Base-by-base conservation (phyloP, 2,329 filamentous ascomycete species). In the Thelonectria rubi region DNA sequence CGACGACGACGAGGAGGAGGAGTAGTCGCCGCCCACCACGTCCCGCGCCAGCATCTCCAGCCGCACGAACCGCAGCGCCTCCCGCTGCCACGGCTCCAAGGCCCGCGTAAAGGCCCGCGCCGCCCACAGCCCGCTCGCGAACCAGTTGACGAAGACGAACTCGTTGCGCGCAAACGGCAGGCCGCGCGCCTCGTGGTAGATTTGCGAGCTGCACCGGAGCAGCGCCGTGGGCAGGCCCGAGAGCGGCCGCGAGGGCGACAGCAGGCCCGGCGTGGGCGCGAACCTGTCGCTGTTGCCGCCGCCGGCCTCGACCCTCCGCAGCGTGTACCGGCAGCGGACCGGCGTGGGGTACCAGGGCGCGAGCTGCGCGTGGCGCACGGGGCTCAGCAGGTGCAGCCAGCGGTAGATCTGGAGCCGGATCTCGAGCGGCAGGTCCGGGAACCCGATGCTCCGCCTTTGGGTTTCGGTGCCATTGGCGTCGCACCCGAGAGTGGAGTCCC, bases 111-210 rank as follows among this genome's bases (percentile, higher is more conserved):
- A 79, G 0, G 72, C 72, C 9, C 75, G 66, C 0, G 80, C 81
- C 1, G 80, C 75, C 66, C 76, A 77, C 3, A 82, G 66, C 0
- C 81, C 82, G 14, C 79, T 80, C 12, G 77, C 74, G 69, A 81
- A 81, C 77, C 79, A 80, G 45, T 79, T 79, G 39, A 78, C 72
- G 61, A 82, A 84, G 21, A 77, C 76, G 59, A 84, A 83, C 53
- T 82, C 80, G 69, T 81, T 82, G 20, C 69, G 60, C 8, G 69
- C 64, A 64, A 81, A 82, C 2, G 82, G 79, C 2, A 82, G 24
- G 0, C 58, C 17, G 3, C 79, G 75, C 3, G 76, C 72, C 63
- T 84, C 82, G 53, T 67, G 32, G 70, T 82, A 83, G 18, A 83
- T 65, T 56, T 81, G 78, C 24, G 71, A 73, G 64, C 74, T 79